Percentiles rank a stretch among this genome's conserved stretches.
Evolutionary conservation across 208 protist species (phyloP).

Genomic region (Leishmania martiniquensis): DNA sequence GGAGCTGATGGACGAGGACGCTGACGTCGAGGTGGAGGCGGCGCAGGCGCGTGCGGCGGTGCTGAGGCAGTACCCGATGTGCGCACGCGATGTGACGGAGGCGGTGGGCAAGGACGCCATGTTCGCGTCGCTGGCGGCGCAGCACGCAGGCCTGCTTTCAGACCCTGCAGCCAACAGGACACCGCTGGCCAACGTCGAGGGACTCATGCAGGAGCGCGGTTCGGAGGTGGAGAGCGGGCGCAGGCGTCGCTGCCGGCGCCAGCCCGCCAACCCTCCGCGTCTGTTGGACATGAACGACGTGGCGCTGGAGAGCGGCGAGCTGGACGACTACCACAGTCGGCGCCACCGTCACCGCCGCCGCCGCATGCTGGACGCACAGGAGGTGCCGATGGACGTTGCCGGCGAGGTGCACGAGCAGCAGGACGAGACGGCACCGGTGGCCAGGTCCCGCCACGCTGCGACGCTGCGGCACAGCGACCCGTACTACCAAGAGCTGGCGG

Average conservation of each 20-base stretch:
- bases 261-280: too few relatives aligned
- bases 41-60: constrained; percentile 6
- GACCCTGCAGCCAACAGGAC: constrained; percentile 19
- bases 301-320: too few relatives aligned
- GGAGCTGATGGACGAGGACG: constrained; percentile 15
- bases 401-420: constrained; percentile 22
- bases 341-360: too few relatives aligned
- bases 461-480: too few relatives aligned
- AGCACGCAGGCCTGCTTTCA: constrained; percentile 22
- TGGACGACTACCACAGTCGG: too few relatives aligned
- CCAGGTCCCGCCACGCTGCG: too few relatives aligned
- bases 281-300: too few relatives aligned
- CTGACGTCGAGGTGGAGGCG: constrained; percentile 8
- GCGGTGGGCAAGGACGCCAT: constrained; percentile 39
- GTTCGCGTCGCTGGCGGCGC: constrained; percentile 33
- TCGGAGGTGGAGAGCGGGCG: constrained; percentile 35
- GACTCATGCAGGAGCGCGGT: constrained; percentile 33
- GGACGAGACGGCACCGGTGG: constrained; percentile 24
- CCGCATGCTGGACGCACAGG: too few relatives aligned
- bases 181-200: constrained; percentile 24
- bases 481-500: constrained; percentile 53
- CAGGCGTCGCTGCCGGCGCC: too few relatives aligned
- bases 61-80: constrained; percentile 10
- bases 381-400: constrained; percentile 13
- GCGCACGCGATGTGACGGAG: constrained; percentile 39